These are phyloP conservation scores for Cytospora mali DNA, from an alignment of 2,329 filamentous ascomycete genomes.

Conservation along the genomic window DNA sequence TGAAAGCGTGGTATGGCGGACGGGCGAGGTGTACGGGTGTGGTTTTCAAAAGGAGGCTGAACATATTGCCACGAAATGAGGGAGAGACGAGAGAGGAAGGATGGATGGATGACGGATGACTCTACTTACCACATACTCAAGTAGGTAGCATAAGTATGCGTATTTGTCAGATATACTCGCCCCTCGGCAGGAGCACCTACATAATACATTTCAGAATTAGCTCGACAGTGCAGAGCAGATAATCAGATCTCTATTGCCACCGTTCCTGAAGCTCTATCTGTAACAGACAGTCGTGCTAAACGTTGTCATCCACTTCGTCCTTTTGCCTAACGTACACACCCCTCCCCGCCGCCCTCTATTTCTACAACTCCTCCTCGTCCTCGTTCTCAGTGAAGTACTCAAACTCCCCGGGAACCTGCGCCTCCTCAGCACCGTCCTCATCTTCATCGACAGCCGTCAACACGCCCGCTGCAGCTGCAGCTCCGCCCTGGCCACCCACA, in stretches of 20 bases:
- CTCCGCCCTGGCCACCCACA: conserved; percentile 48
- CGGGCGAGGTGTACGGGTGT: conserved; percentile 34
- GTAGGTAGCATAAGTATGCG: too few species aligned
- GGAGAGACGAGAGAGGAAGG: too few species aligned
- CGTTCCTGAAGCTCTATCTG: conserved; percentile 18
- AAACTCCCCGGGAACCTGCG: conserved; percentile 70
- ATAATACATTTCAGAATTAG: not conserved
- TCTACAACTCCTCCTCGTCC: conserved; percentile 44
- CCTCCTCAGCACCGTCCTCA: conserved; percentile 72
- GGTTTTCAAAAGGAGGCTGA: conserved; percentile 34
- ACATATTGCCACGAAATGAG: not conserved
- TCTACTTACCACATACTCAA: too few species aligned
- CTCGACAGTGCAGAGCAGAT: not conserved
- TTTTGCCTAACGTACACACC: conserved; percentile 22
- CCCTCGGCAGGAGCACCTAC: not conserved
- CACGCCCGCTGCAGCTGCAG: conserved; percentile 75
- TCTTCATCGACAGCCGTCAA: conserved; percentile 89
- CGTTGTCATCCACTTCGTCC: not conserved
- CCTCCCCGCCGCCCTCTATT: not conserved
- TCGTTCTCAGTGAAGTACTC: conserved; percentile 76
- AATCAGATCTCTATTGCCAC: conserved; percentile 18
- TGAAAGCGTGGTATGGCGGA: conserved; percentile 36
- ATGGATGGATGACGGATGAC: too few species aligned
- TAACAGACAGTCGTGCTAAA: not conserved
- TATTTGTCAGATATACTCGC: not conserved